Conservation (phyloP, 148 eudicot genomes). For the Amaranthus palmeri region DNA sequence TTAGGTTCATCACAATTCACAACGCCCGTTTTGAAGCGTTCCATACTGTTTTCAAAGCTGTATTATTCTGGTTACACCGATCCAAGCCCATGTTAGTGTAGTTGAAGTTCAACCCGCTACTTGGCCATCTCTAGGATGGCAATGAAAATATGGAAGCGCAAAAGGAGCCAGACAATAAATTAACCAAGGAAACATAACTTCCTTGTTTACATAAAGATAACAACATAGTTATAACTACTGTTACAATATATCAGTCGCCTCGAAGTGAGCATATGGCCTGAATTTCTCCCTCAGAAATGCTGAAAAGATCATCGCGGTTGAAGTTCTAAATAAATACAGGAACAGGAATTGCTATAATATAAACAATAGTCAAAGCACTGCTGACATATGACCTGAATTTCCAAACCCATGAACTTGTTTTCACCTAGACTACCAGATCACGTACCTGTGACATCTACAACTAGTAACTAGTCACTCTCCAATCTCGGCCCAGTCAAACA, state of each 20-base stretch:
- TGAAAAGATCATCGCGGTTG: neutral
- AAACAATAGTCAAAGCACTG: conserved; percentile 9
- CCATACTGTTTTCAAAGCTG: too few species aligned
- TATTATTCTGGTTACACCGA: too few species aligned
- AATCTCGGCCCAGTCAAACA: conserved; percentile 2
- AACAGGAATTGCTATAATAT: neutral
- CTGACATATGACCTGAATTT: neutral
- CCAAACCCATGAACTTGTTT: neutral
- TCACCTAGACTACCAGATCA: conserved; percentile 16
- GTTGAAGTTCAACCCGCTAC: too few species aligned
- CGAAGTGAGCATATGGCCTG: neutral
- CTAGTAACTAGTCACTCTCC: conserved; percentile 8
- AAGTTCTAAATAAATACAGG: neutral
- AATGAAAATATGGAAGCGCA: too few species aligned
- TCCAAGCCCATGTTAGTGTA: too few species aligned
- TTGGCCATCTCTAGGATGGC: too few species aligned
- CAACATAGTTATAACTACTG: neutral
- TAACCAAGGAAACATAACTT: neutral
- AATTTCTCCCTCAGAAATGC: neutral
- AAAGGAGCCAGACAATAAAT: neutral
- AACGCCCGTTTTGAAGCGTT: too few species aligned
- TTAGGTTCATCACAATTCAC: too few species aligned
- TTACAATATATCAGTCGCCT: neutral
- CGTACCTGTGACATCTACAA: conserved; percentile 9
- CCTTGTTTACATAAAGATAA: neutral